Conservation (phyloP, 768 basidiomycete genomes). For the Tephrocybe rancida region DNA sequence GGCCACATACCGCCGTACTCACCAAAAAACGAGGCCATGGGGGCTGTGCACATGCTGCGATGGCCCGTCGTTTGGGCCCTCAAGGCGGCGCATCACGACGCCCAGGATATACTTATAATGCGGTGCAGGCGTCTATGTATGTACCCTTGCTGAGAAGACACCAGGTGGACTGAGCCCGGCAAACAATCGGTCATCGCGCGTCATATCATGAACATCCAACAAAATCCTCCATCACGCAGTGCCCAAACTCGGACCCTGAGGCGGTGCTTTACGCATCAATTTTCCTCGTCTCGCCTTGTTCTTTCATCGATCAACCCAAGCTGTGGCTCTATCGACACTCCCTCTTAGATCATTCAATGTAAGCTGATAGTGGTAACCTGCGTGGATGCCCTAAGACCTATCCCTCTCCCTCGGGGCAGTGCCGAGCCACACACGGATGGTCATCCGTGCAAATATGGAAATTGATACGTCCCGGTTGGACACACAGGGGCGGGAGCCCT, state of each 20-base stretch:
- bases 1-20: neutral
- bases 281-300: neutral
- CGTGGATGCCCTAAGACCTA: neutral
- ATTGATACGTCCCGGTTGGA: neutral
- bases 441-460: neutral
- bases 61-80: neutral
- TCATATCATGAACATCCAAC: neutral
- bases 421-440: constrained; percentile 1
- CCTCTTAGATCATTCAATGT: neutral
- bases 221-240: neutral
- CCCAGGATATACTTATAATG: neutral
- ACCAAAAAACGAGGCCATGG: neutral
- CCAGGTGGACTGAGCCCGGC: neutral
- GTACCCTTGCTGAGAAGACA: neutral
- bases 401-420: constrained; percentile 1
- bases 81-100: neutral
- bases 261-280: neutral
- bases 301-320: neutral
- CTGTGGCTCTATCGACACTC: neutral
- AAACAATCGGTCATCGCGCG: neutral
- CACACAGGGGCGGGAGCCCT: neutral
- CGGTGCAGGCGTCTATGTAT: neutral
- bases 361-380: no score
- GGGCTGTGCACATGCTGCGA: neutral
- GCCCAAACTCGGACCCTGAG: neutral